These are phyloP conservation scores for Candida tallmaniae DNA, from an alignment of 805 yeast species.

Conservation along the genomic window DNA sequence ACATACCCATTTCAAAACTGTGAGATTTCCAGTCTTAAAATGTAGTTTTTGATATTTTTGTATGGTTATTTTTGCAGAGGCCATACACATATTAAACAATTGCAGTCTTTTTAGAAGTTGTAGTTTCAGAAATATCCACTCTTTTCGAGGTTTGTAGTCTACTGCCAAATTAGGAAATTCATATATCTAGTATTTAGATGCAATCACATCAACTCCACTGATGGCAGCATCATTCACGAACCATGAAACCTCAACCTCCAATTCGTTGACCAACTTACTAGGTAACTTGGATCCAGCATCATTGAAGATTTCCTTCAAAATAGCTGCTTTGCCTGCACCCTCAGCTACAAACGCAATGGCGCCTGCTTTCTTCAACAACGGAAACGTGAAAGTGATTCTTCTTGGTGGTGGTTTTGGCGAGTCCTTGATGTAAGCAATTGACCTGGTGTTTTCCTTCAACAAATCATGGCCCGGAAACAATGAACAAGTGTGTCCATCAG, in stretches of 20 bases:
- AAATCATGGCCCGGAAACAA: constrained; percentile 81
- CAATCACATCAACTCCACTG: constrained; percentile 48
- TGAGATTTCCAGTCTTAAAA: too few species aligned
- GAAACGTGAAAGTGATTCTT: constrained; percentile 85
- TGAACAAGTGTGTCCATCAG: constrained; percentile 95
- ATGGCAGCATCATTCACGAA: constrained; percentile 80
- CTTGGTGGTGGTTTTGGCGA: constrained; percentile 94
- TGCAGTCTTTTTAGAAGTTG: too few species aligned
- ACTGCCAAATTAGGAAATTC: too few species aligned
- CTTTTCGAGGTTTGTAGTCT: not conserved
- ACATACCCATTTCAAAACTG: too few species aligned
- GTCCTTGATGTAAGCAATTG: constrained; percentile 65
- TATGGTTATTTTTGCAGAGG: too few species aligned
- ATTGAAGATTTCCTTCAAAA: constrained; percentile 67
- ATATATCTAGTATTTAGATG: constrained; percentile 27
- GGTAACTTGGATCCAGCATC: constrained; percentile 53
- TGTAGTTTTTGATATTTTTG: too few species aligned
- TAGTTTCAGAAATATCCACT: too few species aligned
- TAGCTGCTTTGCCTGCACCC: constrained; percentile 77
- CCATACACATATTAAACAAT: too few species aligned
- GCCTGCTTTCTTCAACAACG: constrained; percentile 53
- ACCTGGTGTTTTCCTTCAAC: constrained; percentile 47
- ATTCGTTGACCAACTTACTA: constrained; percentile 65
- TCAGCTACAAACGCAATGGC: constrained; percentile 80
- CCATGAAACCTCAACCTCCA: constrained; percentile 64